These are phyloP conservation scores for Candida tetrigidarum DNA, from an alignment of 1,139 yeast genomes.

Conservation along the genomic window DNA sequence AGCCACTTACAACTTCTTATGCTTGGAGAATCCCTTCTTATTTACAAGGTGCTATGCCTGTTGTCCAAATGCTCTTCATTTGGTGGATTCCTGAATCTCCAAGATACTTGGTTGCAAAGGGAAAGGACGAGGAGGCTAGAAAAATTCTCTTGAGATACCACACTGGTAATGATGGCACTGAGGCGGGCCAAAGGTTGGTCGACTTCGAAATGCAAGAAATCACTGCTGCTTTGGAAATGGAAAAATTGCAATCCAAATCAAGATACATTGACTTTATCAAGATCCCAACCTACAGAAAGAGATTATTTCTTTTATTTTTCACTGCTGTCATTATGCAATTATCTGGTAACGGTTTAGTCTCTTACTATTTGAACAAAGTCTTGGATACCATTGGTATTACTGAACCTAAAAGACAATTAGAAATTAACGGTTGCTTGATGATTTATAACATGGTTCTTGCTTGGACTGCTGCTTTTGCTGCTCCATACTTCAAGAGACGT, in stretches of 20 bases:
- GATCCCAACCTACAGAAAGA: constrained; percentile 44
- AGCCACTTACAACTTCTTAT: constrained; percentile 27
- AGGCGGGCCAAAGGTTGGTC: constrained; percentile 35
- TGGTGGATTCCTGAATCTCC: constrained; percentile 53
- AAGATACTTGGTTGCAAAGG: constrained; percentile 42
- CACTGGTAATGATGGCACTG: constrained; percentile 37
- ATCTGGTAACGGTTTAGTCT: constrained; percentile 56
- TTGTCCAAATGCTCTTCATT: constrained; percentile 27
- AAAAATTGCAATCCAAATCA: constrained; percentile 27
- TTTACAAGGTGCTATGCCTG: constrained; percentile 45
- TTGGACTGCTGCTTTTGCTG: constrained; percentile 30
- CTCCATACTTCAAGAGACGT: constrained; percentile 45
- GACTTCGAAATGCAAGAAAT: constrained; percentile 52
- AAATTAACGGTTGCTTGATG: constrained; percentile 51
- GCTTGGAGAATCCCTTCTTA: constrained; percentile 53
- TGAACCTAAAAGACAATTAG: constrained; percentile 42
- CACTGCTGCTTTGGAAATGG: constrained; percentile 40
- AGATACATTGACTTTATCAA: constrained; percentile 41
- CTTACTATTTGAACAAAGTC: constrained; percentile 53
- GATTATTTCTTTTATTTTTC: constrained; percentile 41
- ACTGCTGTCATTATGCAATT: constrained; percentile 48
- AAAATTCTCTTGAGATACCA: constrained; percentile 46
- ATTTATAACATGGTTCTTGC: constrained; percentile 44
- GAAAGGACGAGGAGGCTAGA: constrained; percentile 42
- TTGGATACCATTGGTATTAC: constrained; percentile 54